phyloP scores from a whole-genome alignment of 2,329 filamentous ascomycete species.

The Trichoderma aggressivum region DNA sequence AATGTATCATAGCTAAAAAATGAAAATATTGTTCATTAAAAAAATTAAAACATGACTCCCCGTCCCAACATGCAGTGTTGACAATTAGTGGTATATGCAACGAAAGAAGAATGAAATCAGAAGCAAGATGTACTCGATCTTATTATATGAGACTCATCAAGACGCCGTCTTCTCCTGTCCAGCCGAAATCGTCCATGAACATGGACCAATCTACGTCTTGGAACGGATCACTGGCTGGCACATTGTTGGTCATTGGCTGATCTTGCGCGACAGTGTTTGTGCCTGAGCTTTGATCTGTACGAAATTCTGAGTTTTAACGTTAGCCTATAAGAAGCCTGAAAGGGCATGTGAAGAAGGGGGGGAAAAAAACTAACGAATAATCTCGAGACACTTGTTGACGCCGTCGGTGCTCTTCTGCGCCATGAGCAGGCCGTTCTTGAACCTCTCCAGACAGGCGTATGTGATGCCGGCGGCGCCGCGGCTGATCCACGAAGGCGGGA shows the following conservation, averaged over 20 bases:
- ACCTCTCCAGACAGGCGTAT: conserved; percentile 48
- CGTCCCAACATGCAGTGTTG: not conserved
- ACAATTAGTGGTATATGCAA: not conserved
- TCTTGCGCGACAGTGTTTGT: conserved; percentile 17
- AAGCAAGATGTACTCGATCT: too few relatives aligned
- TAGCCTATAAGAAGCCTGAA: not conserved
- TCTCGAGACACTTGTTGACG: conserved; percentile 31
- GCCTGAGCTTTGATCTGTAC: not conserved
- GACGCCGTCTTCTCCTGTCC: conserved; percentile 34
- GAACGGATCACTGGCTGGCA: conserved; percentile 32
- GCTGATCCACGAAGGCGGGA: conserved; percentile 41
- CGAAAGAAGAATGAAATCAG: not conserved
- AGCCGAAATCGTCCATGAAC: conserved; percentile 50
- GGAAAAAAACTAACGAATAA: conserved; percentile 26
- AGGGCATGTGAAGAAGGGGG: not conserved
- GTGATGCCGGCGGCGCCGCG: conserved; percentile 48
- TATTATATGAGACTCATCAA: conserved; percentile 24
- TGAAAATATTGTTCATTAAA: not conserved
- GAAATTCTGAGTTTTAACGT: not conserved
- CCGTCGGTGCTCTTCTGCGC: conserved; percentile 33
- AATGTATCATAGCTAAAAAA: not conserved
- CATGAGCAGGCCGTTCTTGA: conserved; percentile 42
- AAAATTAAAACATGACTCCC: not conserved
- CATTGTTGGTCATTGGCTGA: conserved; percentile 19
- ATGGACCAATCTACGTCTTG: conserved; percentile 50